Evolutionary conservation across 176 grass and related monocot genomes (phyloP), one percentile per base, ranked within the genome.

Genomic region (Coix lacrymajobi): DNA sequence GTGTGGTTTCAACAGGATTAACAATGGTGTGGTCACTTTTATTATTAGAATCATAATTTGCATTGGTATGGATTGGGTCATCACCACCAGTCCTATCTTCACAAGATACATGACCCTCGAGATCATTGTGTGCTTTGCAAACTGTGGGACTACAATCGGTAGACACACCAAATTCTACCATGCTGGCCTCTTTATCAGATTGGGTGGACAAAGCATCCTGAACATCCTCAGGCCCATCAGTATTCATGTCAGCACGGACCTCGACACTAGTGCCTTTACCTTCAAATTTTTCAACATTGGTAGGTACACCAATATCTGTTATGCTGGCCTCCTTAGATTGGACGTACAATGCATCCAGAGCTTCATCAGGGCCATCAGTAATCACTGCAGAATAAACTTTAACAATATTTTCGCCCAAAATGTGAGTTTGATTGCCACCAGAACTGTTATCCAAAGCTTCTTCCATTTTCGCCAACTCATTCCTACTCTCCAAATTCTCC

Each of bases 41-140:
- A 32, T 65, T 46, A 79, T 19, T 45, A n/a, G 39, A 64, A 64
- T 4, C 32, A 76, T 31, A 28, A 67, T 67, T 49, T 68, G 31
- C 16, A 25, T 26, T 24, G 49, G 14, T 54, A 68, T 54, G 13
- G 31, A 29, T 80, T 68, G 1, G 30, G 33, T 51, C 66, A 22
- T 80, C 78, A 67, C 14, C 46, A 80, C 43, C 44, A 67, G 30
- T 34, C 43, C 3, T 68, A 80, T 52, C 62, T 80, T 67, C 62
- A 80, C 30, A 52, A 52, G 44, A 81, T 70, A 76, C 52, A 69
- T 81, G 51, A 25, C 26, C 22, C 32, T 76, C 52, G 4, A 67
- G 71, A 71, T 89, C 82, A 37, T 33, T 70, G 14, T 25, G 12
- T 89, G 49, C 63, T 76, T 85, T 73, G 9, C 63, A 77, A 51